Base-by-base conservation (phyloP, 2,329 filamentous ascomycete species). In the Diaporthe caulivora region DNA sequence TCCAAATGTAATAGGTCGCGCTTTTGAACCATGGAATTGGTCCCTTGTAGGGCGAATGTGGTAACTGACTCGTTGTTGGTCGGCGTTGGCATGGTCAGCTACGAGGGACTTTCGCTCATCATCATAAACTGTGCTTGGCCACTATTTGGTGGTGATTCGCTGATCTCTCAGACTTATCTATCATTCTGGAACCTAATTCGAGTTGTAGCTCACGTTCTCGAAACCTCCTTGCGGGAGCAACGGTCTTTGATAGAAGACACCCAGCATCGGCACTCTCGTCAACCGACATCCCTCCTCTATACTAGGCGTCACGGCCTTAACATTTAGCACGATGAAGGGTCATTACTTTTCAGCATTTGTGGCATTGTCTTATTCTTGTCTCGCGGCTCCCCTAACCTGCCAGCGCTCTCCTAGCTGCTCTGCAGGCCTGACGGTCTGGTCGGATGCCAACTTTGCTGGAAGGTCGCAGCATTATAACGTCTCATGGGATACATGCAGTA, bases 361-460 rank as follows among this genome's bases (percentile, higher is more conserved):
- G 44, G 55, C 44, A 21, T 7, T 60, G 6, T 44, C 13, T 2
- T 9, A n/a, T 2, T 10, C 55, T 13, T 31, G 40, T 17, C 18
- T 44, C 44, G 55, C n/a, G 9, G 40, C 37, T 47, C 37, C 72
- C 15, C 42, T 73, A 31, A 42, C 68, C 7, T 73, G 49, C 40
- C 44, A 9, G 17, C 40, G 58, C 15, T 53, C 72, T 6, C 15
- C 62, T 3, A 24, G 26, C 8, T 74, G 72, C 51, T 26, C 44
- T 6, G 55, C 54, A 3, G 72, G 70, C 8, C 70, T 74, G n/a
- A 74, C 70, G 0, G 70, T 18, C 6, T 74, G 70, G 70, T 72
- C 72, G 5, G 70, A 72, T 49, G 72, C 72, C 47, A 69, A 74
- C 64, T 74, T 74, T n/a, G 42, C 47, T 11, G 72, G 72, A n/a